Evolutionary conservation across 2,329 filamentous ascomycete genomes (phyloP).

Genomic region (Raffaelea arxii): DNA sequence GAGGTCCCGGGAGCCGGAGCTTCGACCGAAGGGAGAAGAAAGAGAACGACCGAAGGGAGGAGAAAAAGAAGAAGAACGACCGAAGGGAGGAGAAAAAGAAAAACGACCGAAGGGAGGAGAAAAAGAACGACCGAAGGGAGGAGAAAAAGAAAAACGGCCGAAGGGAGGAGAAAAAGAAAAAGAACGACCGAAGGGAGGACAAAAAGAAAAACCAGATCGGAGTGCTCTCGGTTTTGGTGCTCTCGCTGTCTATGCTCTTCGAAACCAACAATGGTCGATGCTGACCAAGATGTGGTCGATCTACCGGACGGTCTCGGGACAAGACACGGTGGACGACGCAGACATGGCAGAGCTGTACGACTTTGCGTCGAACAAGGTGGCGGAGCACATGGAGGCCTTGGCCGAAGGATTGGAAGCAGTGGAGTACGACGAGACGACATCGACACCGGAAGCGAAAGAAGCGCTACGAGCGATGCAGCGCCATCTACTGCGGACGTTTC

Average conservation of each 20-base stretch:
- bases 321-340: neutral
- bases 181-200: no score
- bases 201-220: no score
- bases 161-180: no score
- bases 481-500: slow-evolving; percentile 4
- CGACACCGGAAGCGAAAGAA: neutral
- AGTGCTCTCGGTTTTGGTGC: slow-evolving; percentile 36
- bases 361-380: slow-evolving; percentile 1
- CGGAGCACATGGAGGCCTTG: neutral
- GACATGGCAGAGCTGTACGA: neutral
- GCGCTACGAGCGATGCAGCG: slow-evolving; percentile 1
- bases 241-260: slow-evolving; percentile 31
- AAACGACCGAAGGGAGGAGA: no score
- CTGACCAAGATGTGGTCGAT: slow-evolving; percentile 27
- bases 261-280: slow-evolving; percentile 23
- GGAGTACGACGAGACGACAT: neutral
- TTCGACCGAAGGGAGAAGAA: no score
- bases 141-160: no score
- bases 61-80: no score
- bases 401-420: neutral
- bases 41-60: no score
- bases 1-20: no score
- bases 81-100: no score
- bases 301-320: slow-evolving; percentile 14
- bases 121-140: no score